A percentile compares a stretch with the other conserved stretches of the same genome.
These are phyloP conservation scores for Pseudogymnoascus sp. DNA, from an alignment of 2,329 filamentous ascomycete genomes.

Conservation along the genomic window DNA sequence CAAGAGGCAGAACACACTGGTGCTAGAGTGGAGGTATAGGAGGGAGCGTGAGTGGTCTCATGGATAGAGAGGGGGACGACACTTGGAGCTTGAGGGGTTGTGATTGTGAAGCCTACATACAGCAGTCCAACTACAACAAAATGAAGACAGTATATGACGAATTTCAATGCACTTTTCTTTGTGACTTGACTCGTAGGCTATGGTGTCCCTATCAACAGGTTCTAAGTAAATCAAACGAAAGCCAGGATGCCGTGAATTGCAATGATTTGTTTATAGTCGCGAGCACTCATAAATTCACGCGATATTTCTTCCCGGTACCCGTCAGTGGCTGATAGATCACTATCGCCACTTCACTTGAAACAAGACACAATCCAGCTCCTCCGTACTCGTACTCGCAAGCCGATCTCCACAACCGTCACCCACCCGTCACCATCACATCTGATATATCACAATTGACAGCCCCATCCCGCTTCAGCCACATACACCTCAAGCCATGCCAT, in stretches of 20 bases:
- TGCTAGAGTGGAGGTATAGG: neutral
- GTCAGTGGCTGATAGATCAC: neutral
- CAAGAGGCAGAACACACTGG: neutral
- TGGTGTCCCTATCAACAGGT: too few relatives aligned
- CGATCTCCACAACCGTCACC: neutral
- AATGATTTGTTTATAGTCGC: neutral
- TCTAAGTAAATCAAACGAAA: neutral
- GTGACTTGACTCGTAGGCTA: neutral
- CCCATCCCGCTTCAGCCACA: neutral
- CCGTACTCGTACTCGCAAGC: neutral
- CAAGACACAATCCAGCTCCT: neutral
- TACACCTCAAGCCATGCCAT: neutral
- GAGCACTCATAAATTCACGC: neutral
- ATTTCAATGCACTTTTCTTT: neutral
- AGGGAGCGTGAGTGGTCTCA: neutral
- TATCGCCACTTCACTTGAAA: neutral
- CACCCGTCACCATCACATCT: neutral
- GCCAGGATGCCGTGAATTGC: neutral
- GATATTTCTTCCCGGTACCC: neutral
- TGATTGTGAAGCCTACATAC: neutral
- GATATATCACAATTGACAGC: neutral
- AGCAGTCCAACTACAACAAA: neutral
- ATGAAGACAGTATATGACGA: neutral
- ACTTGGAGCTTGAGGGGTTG: neutral
- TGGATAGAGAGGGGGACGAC: neutral